Conservation (phyloP, 768 basidiomycete genomes). For the Suillus plorans region DNA sequence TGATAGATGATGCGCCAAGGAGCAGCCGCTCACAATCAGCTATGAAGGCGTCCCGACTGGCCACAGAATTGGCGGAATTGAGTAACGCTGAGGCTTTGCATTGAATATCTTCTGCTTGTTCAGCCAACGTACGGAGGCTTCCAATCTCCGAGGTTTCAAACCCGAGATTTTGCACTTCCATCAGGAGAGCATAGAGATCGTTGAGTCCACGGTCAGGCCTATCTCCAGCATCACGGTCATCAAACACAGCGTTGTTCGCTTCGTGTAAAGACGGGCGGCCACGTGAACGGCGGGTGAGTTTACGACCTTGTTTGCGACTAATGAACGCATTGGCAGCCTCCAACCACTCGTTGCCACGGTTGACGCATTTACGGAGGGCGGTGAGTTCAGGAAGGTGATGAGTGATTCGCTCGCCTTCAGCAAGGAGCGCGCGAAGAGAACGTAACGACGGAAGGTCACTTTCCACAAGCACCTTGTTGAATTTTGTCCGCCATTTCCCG, state of each 20-base stretch:
- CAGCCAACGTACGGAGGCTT: constrained; percentile 50
- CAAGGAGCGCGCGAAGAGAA: constrained; percentile 74
- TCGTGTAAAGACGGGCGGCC: constrained; percentile 50
- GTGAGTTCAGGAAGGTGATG: constrained; percentile 70
- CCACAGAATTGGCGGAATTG: constrained; percentile 36
- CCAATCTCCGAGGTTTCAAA: constrained; percentile 83
- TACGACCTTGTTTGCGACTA: constrained; percentile 76
- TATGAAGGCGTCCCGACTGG: constrained; percentile 57
- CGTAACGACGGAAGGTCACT: constrained; percentile 73
- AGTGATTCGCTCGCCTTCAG: constrained; percentile 87
- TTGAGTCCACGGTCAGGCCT: constrained; percentile 69
- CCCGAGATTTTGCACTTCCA: constrained; percentile 74
- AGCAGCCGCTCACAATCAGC: constrained; percentile 72
- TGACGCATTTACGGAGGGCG: constrained; percentile 76
- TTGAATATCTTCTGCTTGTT: constrained; percentile 66
- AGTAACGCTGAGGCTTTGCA: constrained; percentile 55
- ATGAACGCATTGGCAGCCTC: constrained; percentile 78
- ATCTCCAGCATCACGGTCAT: constrained; percentile 56
- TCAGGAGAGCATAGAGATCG: constrained; percentile 67
- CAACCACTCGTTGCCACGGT: constrained; percentile 84
- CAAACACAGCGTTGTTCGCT: constrained; percentile 31
- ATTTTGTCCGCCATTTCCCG: constrained; percentile 68
- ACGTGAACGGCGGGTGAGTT: constrained; percentile 66
- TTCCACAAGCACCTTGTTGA: constrained; percentile 65
- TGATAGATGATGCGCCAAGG: constrained; percentile 69